These are phyloP conservation scores for Suillus weaverae DNA, from an alignment of 768 basidiomycete genomes.

Conservation along the genomic window DNA sequence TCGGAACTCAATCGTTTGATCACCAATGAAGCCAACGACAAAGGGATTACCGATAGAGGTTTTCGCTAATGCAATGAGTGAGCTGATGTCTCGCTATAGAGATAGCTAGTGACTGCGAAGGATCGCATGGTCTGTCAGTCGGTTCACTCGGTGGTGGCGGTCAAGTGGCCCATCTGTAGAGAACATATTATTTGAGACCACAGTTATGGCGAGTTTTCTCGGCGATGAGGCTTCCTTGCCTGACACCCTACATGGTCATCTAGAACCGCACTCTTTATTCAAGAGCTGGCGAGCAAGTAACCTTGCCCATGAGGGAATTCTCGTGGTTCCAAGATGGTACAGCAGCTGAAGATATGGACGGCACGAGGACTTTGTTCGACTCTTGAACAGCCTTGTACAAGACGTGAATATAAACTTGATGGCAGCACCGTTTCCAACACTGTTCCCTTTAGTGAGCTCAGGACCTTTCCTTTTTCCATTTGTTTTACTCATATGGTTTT, in stretches of 20 bases:
- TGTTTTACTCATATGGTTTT: constrained; percentile 12
- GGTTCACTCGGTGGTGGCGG: constrained; percentile 46
- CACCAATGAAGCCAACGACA: no score
- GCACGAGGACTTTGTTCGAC: no score
- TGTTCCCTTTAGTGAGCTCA: constrained; percentile 76
- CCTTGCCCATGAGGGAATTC: no score
- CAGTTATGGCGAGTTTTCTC: constrained; percentile 38
- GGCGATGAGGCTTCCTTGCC: background rate
- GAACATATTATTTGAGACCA: constrained; percentile 53
- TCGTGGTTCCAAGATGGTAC: no score
- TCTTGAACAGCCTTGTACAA: no score
- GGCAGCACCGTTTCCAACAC: no score
- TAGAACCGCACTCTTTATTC: constrained; percentile 58
- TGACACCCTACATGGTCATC: constrained; percentile 3
- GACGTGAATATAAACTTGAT: no score
- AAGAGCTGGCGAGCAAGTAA: no score
- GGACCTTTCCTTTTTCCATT: background rate
- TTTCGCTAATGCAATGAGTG: background rate
- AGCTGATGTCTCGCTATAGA: constrained; percentile 24
- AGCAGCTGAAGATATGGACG: no score
- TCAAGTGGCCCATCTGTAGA: constrained; percentile 54
- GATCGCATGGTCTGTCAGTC: constrained; percentile 60
- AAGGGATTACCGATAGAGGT: no score
- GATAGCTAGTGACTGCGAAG: constrained; percentile 55
- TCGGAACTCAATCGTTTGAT: no score